These are phyloP conservation scores for Camillea tinctor DNA, from an alignment of 2,329 filamentous ascomycete genomes.

Conservation along the genomic window DNA sequence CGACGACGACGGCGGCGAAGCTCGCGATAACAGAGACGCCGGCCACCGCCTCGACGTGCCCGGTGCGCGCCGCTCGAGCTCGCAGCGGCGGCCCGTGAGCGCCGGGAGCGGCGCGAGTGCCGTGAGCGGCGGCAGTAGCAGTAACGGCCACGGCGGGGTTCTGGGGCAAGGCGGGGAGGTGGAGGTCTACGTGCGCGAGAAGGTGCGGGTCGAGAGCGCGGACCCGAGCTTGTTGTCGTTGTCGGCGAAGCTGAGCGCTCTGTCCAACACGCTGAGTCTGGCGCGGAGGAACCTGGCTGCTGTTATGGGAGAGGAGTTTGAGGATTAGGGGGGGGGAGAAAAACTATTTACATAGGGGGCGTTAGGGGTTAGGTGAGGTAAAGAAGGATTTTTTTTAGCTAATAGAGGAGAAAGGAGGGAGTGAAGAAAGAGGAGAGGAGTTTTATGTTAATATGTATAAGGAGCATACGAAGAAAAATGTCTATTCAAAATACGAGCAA, in stretches of 20 bases:
- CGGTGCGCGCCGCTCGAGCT: constrained; percentile 4
- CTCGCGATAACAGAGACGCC: constrained; percentile 7
- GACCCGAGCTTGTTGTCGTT: constrained; percentile 84
- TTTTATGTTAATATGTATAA: no score
- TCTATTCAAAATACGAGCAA: no score
- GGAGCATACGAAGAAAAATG: no score
- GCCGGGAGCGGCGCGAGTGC: constrained; percentile 7
- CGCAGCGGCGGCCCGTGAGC: constrained; percentile 6
- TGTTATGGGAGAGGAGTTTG: constrained; percentile 65
- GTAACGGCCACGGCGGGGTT: background rate
- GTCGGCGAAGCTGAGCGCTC: constrained; percentile 76
- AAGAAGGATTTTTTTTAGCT: no score
- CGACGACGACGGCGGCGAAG: constrained; percentile 23
- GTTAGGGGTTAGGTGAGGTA: no score
- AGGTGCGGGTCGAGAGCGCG: constrained; percentile 82
- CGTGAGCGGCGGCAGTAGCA: background rate
- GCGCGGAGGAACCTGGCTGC: constrained; percentile 70
- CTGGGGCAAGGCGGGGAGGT: constrained; percentile 26
- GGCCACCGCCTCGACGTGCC: constrained; percentile 2
- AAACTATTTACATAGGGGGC: background rate
- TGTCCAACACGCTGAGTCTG: constrained; percentile 70
- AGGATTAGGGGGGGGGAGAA: constrained; percentile 26
- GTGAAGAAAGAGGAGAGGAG: no score
- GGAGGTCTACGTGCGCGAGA: constrained; percentile 84
- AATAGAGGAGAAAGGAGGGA: no score